Evolutionary conservation across 768 basidiomycete species (phyloP).

Genomic region (Peribolospora kevripleyi): DNA sequence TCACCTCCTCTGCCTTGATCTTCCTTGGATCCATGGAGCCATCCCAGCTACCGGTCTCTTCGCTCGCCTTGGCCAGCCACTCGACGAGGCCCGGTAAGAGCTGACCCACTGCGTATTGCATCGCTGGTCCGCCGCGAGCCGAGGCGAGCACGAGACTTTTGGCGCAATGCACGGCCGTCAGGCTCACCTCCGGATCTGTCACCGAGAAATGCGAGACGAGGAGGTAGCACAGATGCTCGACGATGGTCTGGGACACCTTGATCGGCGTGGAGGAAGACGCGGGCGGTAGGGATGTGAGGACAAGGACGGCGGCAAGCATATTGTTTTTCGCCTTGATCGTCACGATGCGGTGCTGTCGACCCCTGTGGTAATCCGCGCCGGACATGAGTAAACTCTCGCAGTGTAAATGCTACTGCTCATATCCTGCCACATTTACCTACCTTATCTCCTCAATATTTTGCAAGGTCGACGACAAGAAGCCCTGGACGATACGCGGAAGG

Average conservation of each 20-base stretch:
- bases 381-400: not conserved
- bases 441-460: constrained; percentile 78
- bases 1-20: constrained; percentile 37
- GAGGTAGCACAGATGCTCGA: constrained; percentile 65
- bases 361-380: constrained; percentile 26
- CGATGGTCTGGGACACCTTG: constrained; percentile 42
- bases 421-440: constrained; percentile 25
- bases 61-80: constrained; percentile 45
- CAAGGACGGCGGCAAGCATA: constrained; percentile 56
- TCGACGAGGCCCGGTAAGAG: constrained; percentile 62
- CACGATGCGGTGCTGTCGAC: constrained; percentile 50
- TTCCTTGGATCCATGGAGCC: constrained; percentile 10
- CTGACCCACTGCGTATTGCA: constrained; percentile 45
- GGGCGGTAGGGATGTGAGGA: constrained; percentile 53
- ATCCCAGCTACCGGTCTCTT: constrained; percentile 31
- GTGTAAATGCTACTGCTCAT: not conserved
- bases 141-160: constrained; percentile 60
- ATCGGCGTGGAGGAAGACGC: constrained; percentile 17
- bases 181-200: constrained; percentile 33
- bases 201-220: constrained; percentile 58
- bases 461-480: constrained; percentile 61
- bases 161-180: constrained; percentile 68
- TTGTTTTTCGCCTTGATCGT: constrained; percentile 73
- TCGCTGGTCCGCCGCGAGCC: constrained; percentile 34
- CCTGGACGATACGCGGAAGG: constrained; percentile 33